Base-by-base conservation (phyloP, 208 protist species). In the Naegleria lovaniensis region DNA sequence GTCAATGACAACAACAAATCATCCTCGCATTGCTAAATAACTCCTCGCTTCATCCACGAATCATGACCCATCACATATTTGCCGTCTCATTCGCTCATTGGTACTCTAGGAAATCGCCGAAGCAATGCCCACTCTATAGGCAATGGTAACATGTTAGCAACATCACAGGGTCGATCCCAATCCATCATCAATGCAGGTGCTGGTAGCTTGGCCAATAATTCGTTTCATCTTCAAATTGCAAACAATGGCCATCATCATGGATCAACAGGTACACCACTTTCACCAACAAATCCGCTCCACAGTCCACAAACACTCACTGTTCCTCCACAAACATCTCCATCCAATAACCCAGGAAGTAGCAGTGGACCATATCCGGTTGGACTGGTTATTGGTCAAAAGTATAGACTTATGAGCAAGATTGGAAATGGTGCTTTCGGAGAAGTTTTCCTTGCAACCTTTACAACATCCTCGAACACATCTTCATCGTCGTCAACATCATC, bases 401-500 rank as follows among this genome's bases (percentile, higher is more conserved):
- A 79, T 79, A 79, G 29, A 79, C n/a, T 79, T 0, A 9, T 79
- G 3, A 79, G 29, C n/a, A 79, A 79, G n/a, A 79, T 79, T 36
- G 67, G 67, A 79, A 79, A 79, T 79, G 67, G 67, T 36, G 67
- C 67, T 79, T 79, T 79, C 36, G 67, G 67, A 79, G 67, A 79
- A 9, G 67, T 79, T 11, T 79, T 36, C n/a, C n/a, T 79, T 36
- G 67, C 67, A 36, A 33, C 25, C 19, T 36, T 4, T 79, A 36
- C 29, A 36, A 19, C 19, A 79, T 13, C 29, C 25, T 36, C 16
- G 9, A 33, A 79, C 9, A 75, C 13, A n/a, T n/a, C 25, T n/a
- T n/a, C n/a, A n/a, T n/a, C n/a, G n/a, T n/a, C n/a, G n/a, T n/a
- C 43, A 48, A 48, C 43, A 48, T 48, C 43, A 48, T 48, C 43